Evolutionary conservation across 2,329 filamentous ascomycete genomes (phyloP), one percentile per base, ranked within the genome.

Genomic region (Monosporascus sp.): DNA sequence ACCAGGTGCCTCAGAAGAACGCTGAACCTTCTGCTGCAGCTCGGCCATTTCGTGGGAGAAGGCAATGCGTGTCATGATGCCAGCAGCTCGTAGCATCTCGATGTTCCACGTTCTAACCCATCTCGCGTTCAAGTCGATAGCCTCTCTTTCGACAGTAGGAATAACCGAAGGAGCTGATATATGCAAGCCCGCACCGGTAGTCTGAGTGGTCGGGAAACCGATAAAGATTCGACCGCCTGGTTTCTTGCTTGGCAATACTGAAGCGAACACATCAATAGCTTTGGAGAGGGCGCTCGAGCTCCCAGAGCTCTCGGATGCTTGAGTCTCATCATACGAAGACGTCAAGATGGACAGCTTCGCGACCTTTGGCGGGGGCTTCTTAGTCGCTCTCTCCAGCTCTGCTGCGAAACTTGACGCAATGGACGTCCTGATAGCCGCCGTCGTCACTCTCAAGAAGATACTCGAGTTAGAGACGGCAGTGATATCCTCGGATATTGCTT

Each of bases 121-220:
- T 52, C 92, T 85, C 17, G 94, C 95, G 68, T 99, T 97, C 57
- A 99, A 78, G 70, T 99, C 94, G 54, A 99, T 96, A 51, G 90
- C 94, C 68, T 99, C 94, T 66, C 94, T 85, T 71, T 99, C 94
- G 2, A 99, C 95, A 0, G 94, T 99, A 0, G 94, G 94, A 53
- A 99, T 99, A 15, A 99, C 86, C 0, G 93, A 97, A 1, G 92
- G 94, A 0, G 94, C 94, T 14, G 93, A 97, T 31, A 99, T 88
- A 69, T 99, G 94, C 67, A 95, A 88, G 17, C 93, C 89, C 27
- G 93, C 85, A 51, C 93, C 94, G 0, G 95, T 99, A 0, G 94
- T 99, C 73, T 99, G 94, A 61, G 93, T 92, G 1, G 94, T 99
- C 3, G 94, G 93, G 66, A 99, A 99, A 0, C 94, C 94, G 65